phyloP scores from a whole-genome alignment of 345 rosid species.

The Sisymbrium irio region DNA sequence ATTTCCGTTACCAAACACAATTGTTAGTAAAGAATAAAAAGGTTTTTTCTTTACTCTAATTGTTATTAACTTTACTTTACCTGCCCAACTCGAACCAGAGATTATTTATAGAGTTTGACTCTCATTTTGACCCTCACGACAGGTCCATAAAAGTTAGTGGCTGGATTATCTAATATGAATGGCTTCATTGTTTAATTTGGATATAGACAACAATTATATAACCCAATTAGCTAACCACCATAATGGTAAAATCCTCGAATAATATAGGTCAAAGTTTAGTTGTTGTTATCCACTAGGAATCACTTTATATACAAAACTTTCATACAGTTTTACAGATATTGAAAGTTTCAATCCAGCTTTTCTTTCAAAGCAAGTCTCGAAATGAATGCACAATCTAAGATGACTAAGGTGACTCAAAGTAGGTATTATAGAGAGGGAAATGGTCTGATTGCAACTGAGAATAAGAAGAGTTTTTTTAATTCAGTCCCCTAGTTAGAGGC shows the following conservation, averaged over 20 bases:
- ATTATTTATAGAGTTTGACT: neutral
- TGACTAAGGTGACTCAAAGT: neutral
- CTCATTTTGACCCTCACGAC: neutral
- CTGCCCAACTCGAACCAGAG: neutral
- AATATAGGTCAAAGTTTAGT: neutral
- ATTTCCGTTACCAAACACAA: conserved; percentile 24
- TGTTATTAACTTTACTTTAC: no score
- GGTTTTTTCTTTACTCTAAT: no score
- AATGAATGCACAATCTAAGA: neutral
- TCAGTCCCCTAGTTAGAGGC: neutral
- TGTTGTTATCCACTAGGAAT: no score
- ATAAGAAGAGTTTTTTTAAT: neutral
- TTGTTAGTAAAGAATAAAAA: neutral
- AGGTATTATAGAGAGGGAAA: neutral
- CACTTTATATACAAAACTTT: neutral
- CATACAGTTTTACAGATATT: neutral
- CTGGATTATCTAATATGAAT: conserved; percentile 34
- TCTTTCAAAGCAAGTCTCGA: neutral
- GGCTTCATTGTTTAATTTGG: neutral
- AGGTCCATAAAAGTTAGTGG: conserved; percentile 6
- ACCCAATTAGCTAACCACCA: conserved; percentile 17
- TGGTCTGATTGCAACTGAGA: neutral
- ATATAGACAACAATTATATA: neutral
- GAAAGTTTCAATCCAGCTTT: neutral
- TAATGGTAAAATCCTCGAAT: neutral